phyloP scores from a whole-genome alignment of 1,139 yeast genomes.

The Yamadazyma aaseri region DNA sequence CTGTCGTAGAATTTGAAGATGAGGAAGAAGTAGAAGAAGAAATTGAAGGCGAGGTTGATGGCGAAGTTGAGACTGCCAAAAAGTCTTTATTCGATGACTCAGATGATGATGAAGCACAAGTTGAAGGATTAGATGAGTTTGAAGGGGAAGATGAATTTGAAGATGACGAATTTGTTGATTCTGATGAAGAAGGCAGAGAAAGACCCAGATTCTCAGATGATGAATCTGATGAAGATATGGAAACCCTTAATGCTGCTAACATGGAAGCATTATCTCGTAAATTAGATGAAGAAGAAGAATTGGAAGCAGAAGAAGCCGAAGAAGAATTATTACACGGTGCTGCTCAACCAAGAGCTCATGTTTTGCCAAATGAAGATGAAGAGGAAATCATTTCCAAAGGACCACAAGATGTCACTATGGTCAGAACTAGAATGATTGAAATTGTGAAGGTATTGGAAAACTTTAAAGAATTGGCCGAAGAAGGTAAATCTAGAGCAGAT shows the following conservation, averaged over 20 bases:
- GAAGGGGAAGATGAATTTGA: slow-evolving; percentile 47
- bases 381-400: slow-evolving; percentile 48
- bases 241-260: slow-evolving; percentile 78
- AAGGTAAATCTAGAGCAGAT: slow-evolving; percentile 81
- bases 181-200: slow-evolving; percentile 55
- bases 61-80: slow-evolving; percentile 49
- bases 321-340: slow-evolving; percentile 62
- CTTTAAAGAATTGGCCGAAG: slow-evolving; percentile 80
- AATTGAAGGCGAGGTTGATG: slow-evolving; percentile 26
- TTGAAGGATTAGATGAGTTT: slow-evolving; percentile 51
- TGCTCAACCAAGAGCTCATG: slow-evolving; percentile 67
- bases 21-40: slow-evolving; percentile 17
- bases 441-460: slow-evolving; percentile 94
- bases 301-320: slow-evolving; percentile 78
- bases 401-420: slow-evolving; percentile 74
- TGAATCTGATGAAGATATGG: slow-evolving; percentile 69
- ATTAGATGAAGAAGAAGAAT: slow-evolving; percentile 69
- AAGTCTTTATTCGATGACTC: slow-evolving; percentile 78
- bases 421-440: slow-evolving; percentile 93
- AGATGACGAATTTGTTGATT: slow-evolving; percentile 45
- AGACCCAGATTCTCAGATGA: slow-evolving; percentile 85
- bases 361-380: slow-evolving; percentile 64
- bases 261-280: slow-evolving; percentile 75
- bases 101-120: slow-evolving; percentile 39
- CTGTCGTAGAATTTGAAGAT: slow-evolving; percentile 9